Percentiles rank a stretch among this genome's conserved stretches.
These are phyloP conservation scores for Trichoderma aggressivum DNA, from an alignment of 2,329 filamentous ascomycete species.

Conservation along the genomic window DNA sequence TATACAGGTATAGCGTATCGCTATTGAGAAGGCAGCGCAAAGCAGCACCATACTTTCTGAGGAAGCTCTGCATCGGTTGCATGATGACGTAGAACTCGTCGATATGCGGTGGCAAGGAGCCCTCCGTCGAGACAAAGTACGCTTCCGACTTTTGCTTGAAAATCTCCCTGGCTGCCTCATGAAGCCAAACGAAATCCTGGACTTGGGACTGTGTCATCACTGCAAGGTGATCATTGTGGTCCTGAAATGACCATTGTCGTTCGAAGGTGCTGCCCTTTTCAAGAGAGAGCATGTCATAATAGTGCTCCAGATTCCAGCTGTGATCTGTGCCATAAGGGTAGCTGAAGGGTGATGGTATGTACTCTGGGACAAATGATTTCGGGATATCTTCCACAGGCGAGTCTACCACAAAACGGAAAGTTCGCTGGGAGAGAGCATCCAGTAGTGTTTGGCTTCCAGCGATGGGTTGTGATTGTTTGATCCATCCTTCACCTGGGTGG, in stretches of 20 bases:
- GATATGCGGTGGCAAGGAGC: background rate
- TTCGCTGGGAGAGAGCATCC: background rate
- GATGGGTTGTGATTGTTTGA: background rate
- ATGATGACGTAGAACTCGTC: background rate
- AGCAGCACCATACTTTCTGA: background rate
- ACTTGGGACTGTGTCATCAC: conserved; percentile 6
- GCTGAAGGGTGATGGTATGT: background rate
- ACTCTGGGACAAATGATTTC: background rate
- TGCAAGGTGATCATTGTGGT: conserved; percentile 9
- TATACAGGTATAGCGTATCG: background rate
- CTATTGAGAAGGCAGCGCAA: background rate
- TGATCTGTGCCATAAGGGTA: background rate
- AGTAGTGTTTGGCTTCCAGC: background rate
- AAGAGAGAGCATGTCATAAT: background rate
- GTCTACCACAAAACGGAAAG: background rate
- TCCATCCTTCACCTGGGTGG: background rate
- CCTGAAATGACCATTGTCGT: background rate
- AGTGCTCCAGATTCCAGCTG: background rate
- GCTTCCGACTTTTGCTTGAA: background rate
- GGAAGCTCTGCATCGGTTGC: background rate
- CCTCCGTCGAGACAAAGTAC: conserved; percentile 9
- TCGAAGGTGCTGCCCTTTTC: background rate
- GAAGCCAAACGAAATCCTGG: conserved; percentile 20
- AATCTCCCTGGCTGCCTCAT: background rate
- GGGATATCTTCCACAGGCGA: background rate